Conservation (phyloP, 768 basidiomycete species). For the Hysterangium stoloniferum region DNA sequence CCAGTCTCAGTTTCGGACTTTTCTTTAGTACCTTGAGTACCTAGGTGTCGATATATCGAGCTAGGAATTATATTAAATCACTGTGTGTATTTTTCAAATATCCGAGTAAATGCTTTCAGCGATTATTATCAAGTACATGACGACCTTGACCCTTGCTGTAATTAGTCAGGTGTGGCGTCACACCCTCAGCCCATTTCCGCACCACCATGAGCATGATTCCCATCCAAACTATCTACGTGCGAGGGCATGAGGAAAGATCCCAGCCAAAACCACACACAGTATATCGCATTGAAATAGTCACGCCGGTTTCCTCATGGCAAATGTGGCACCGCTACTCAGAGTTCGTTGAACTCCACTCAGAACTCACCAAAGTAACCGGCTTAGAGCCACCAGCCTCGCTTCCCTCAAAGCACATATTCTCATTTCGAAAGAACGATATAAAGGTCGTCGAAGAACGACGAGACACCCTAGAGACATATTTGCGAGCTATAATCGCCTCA, state of each 20-base stretch:
- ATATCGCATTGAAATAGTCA: conserved; percentile 78
- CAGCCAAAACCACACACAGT: conserved; percentile 73
- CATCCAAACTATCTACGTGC: conserved; percentile 71
- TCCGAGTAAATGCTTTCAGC: too few species aligned
- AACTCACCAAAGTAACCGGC: conserved; percentile 72
- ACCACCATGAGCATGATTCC: conserved; percentile 58
- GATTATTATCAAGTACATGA: too few species aligned
- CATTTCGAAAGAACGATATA: conserved; percentile 46
- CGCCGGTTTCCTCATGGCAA: conserved; percentile 86
- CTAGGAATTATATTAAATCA: too few species aligned
- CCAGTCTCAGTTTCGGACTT: too few species aligned
- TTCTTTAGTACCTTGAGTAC: too few species aligned
- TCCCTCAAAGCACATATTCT: conserved; percentile 78
- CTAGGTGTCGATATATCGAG: too few species aligned
- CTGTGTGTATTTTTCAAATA: too few species aligned
- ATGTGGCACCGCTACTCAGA: conserved; percentile 94
- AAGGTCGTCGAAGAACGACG: conserved; percentile 68
- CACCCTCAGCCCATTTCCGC: too few species aligned
- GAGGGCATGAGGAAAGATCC: conserved; percentile 57
- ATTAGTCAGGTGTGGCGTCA: too few species aligned
- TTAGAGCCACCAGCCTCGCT: conserved; percentile 72
- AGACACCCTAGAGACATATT: conserved; percentile 70
- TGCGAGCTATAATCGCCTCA: conserved; percentile 76
- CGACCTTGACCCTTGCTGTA: background rate
- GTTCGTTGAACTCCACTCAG: conserved; percentile 79